phyloP scores from a whole-genome alignment of 371 early-diverging fungal genomes.

The Nematocida sp. region DNA sequence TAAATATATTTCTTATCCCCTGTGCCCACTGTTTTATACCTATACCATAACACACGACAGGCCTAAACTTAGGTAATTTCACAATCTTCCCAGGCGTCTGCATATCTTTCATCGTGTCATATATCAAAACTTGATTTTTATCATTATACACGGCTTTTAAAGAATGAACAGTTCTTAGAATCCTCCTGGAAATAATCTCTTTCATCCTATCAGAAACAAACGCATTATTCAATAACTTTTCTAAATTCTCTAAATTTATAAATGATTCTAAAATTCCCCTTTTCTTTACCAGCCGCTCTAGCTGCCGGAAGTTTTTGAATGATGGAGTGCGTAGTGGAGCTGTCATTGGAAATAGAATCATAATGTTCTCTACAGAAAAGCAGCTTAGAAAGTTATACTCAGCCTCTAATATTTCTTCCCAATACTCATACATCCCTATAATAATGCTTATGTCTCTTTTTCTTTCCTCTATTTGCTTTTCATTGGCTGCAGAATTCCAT shows the following conservation, averaged over 20 bases:
- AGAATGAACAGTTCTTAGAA: not conserved
- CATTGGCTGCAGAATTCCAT: not conserved
- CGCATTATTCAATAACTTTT: not conserved
- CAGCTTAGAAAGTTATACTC: constrained; percentile 1
- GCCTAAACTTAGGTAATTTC: not conserved
- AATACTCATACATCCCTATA: not conserved
- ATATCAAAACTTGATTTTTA: not conserved
- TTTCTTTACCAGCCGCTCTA: not conserved
- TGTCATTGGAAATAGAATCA: not conserved
- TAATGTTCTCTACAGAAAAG: not conserved
- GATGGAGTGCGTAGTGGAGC: not conserved
- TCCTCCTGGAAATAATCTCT: not conserved
- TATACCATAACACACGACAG: not conserved
- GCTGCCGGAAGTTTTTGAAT: not conserved
- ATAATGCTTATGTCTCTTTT: no score
- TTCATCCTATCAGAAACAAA: not conserved
- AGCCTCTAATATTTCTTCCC: not conserved
- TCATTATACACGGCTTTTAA: not conserved
- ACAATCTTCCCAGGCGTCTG: not conserved
- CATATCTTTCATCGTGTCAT: not conserved
- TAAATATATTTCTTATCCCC: not conserved
- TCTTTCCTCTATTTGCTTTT: no score
- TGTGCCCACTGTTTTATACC: not conserved
- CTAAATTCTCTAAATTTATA: not conserved
- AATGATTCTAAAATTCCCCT: not conserved